Conservation (phyloP, 2,329 filamentous ascomycete species). For the Trichophyton benhamiae region DNA sequence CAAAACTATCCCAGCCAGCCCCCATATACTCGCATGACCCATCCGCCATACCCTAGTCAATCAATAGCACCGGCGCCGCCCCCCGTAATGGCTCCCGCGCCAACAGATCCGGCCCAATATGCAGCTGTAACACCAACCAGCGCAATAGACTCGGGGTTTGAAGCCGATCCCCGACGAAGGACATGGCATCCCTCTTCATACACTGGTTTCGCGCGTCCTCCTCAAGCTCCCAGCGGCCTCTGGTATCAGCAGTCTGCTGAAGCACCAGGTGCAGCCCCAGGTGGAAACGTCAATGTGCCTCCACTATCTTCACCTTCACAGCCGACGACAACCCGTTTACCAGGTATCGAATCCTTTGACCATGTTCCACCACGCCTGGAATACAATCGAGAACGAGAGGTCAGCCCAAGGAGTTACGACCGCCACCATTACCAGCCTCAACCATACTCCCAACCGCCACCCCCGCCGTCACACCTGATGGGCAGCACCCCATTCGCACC, state of each 20-base stretch:
- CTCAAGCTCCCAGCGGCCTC: constrained; percentile 56
- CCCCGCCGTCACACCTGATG: background rate
- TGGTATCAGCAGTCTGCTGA: constrained; percentile 64
- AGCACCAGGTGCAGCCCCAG: constrained; percentile 29
- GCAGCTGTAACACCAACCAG: constrained; percentile 55
- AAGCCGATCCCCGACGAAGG: constrained; percentile 67
- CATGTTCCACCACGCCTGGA: constrained; percentile 46
- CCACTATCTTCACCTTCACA: constrained; percentile 34
- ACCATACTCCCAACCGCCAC: constrained; percentile 2
- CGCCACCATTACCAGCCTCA: constrained; percentile 20
- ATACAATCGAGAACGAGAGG: constrained; percentile 70
- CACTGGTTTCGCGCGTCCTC: constrained; percentile 43
- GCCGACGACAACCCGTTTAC: constrained; percentile 58
- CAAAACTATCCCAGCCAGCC: constrained; percentile 21
- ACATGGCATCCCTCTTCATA: constrained; percentile 77
- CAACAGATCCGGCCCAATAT: constrained; percentile 41
- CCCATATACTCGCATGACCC: constrained; percentile 6
- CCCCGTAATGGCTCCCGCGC: constrained; percentile 34
- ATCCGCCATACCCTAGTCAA: background rate
- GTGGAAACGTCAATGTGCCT: background rate
- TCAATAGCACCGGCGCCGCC: background rate
- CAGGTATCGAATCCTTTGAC: constrained; percentile 87
- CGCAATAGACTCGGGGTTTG: constrained; percentile 39
- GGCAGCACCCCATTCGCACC: constrained; percentile 20
- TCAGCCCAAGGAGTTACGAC: constrained; percentile 31